Evolutionary conservation across 1,284 basidiomycete species (phyloP), one percentile per base, ranked within the genome.

Genomic region (Schizophyllum commune): DNA sequence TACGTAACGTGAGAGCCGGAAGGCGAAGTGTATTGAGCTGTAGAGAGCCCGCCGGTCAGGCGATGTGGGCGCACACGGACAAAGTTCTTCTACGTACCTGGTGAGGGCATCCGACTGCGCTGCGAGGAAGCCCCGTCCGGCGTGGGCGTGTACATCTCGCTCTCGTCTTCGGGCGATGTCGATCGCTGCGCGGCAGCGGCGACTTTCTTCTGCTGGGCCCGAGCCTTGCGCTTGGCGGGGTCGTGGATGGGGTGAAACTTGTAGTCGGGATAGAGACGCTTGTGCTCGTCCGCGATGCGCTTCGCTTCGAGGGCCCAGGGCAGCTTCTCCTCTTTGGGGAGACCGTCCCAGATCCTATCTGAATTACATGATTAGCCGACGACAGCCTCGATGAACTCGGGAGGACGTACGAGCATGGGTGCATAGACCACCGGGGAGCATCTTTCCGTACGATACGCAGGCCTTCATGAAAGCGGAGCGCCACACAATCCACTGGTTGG

Each of bases 181-280:
- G 39, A 47, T 11, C 39, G 39, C 39, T 47, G 39, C 39, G 9
- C 39, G 9, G 8, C 39, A 47, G 39, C 39, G 9, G 8, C 39
- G 9, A 8, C 39, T 13, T 17, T 47, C 39, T 47, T 47, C 39
- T 47, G 9, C 39, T 47, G 39, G 39, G 39, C 39, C 39, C 39
- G 9, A 2, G 39, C 9, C 39, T 47, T 47, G 39, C 39, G 39
- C 17, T 47, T 47, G 17, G 39, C 39, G 39, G 39, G 39, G 39
- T 47, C 39, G 39, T 47, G 39, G 9, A 47, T 17, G 39, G 39
- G 39, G 17, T 47, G 39, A 79, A 88, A 91, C 52, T 83, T 83
- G 67, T 90, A 91, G 65, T 85, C 79, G 2, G 88, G 88, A 69
- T 88, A 86, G 62, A 73, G 75, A 52, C 75, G 73, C 62, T 84